Evolutionary conservation across 768 basidiomycete species (phyloP).

Genomic region (Kwoniella dejecticola): DNA sequence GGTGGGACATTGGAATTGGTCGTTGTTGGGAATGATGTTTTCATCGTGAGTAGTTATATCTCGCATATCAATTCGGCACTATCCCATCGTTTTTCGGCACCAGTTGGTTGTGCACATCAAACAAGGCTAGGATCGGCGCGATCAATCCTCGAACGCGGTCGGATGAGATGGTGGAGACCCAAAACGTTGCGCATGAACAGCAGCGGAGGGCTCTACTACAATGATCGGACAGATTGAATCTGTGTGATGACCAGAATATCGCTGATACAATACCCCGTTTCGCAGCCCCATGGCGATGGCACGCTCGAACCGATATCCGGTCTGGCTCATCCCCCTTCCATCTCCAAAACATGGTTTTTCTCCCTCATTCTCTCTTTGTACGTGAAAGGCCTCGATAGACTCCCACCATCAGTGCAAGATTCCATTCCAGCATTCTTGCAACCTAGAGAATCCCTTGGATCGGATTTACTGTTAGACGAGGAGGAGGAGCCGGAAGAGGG

Average conservation of each 20-base stretch:
- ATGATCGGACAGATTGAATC: too few relatives aligned
- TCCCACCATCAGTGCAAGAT: constrained; percentile 30
- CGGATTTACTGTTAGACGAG: constrained; percentile 1
- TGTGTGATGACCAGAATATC: too few relatives aligned
- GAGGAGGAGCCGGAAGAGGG: constrained; percentile 10
- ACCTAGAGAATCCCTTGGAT: not conserved
- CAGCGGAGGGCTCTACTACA: too few relatives aligned
- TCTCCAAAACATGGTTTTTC: constrained; percentile 43
- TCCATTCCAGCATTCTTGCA: constrained; percentile 34
- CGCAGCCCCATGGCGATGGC: constrained; percentile 43
- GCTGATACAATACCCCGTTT: not conserved
- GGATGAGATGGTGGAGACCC: too few relatives aligned
- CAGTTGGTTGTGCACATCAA: too few relatives aligned
- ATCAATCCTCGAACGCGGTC: too few relatives aligned
- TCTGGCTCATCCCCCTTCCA: constrained; percentile 31
- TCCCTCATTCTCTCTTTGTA: constrained; percentile 18
- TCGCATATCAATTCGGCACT: too few relatives aligned
- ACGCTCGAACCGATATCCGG: constrained; percentile 31
- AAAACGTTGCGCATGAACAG: not conserved
- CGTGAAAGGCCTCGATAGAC: constrained; percentile 12
- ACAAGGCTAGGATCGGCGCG: too few relatives aligned
- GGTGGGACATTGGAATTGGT: constrained; percentile 48
- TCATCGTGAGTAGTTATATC: constrained; percentile 44
- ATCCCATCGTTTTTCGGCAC: too few relatives aligned
- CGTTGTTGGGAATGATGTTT: constrained; percentile 50